Base-by-base conservation (phyloP, 345 rosid species). In the Lumnitzera racemosa region DNA sequence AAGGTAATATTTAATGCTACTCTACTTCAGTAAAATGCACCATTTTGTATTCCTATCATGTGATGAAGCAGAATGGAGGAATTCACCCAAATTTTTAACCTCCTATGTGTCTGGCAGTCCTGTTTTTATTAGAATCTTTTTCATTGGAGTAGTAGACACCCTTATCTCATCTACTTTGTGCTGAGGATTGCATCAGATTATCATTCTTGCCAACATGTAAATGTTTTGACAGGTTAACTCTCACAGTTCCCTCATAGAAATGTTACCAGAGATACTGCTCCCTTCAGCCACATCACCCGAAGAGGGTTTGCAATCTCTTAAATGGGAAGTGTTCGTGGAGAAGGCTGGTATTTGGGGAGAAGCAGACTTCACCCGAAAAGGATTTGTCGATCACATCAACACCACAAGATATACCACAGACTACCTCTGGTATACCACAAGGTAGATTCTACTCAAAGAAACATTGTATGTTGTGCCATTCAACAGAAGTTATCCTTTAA, bases 341-440 rank as follows among this genome's bases (percentile, higher is more conserved):
- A 81, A 80, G 56, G 80, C 81, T 8, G 95, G 97, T 58, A 66
- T 86, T 27, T 94, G 97, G 96, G 94, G 89, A 60, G 74, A 66
- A 66, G 72, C 83, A 46, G 90, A 85, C 75, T 81, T 86, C 56
- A 75, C 72, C 20, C 79, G 70, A 63, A 84, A 70, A 51, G 74
- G 64, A 55, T 74, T 92, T 64, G 87, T 82, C 43, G 99, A 94
- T 74, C 97, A 87, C 64, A 78, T 89, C 47, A 94, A 90, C 75
- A 74, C 89, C 72, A 90, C 99, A 49, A 77, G 76, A 71, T 90
- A 90, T 71, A 72, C 87, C 27, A 84, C 96, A 15, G 99, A 90
- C 76, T 94, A 94, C 76, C 95, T 94, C 58, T 94, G 99, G 99
- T 84, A 86, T 70, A 90, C 91, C 48, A 84, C 86, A 75, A 94